Conservation (phyloP, 306 rosid species). For the Citrullus amarus region DNA sequence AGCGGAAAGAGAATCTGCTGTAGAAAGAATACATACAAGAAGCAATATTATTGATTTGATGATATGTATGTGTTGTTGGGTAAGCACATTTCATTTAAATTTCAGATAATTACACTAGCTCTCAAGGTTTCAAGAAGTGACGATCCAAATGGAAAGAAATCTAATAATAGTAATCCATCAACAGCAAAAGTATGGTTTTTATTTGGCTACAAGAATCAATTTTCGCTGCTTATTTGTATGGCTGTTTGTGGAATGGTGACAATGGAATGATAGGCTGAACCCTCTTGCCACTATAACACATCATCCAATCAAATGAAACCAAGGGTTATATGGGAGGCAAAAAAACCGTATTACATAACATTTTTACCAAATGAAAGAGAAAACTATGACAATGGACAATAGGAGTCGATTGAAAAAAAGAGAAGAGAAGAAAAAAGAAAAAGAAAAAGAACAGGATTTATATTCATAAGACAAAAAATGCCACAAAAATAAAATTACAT, state of each 20-base stretch:
- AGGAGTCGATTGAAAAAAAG: background rate
- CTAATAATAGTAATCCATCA: background rate
- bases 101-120: background rate
- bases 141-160: background rate
- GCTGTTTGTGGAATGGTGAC: background rate
- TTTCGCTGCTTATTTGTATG: background rate
- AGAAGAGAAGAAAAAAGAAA: background rate
- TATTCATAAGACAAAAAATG: background rate
- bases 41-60: background rate
- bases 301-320: background rate
- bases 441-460: background rate
- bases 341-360: background rate
- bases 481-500: constrained; percentile 39
- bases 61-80: background rate
- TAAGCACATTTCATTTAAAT: background rate
- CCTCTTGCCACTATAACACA: background rate
- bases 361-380: background rate
- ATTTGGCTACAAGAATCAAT: background rate
- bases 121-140: background rate
- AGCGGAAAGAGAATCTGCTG: constrained; percentile 9
- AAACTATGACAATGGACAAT: background rate
- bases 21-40: background rate
- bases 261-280: background rate
- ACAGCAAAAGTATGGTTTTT: background rate
- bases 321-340: background rate